These are phyloP conservation scores for Phyllosticta capitalensis DNA, from an alignment of 2,329 filamentous ascomycete species.

Conservation along the genomic window DNA sequence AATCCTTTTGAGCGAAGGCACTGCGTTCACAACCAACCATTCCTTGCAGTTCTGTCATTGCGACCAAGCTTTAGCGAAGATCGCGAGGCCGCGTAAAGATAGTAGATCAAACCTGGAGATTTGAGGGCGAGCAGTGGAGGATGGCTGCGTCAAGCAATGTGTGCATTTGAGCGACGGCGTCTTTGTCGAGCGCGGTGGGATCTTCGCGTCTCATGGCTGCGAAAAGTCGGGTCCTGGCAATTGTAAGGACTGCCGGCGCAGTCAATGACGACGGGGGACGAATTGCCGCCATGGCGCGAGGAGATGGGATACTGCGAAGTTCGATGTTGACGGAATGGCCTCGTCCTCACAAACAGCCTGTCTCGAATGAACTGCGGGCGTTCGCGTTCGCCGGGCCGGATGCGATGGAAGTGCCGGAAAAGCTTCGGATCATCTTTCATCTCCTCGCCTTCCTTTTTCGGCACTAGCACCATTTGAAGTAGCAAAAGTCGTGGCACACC, in stretches of 20 bases:
- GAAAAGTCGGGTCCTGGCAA: slow-evolving; percentile 8
- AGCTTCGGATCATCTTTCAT: too few relatives aligned
- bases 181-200: background rate
- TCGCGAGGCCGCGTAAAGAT: background rate
- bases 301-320: background rate
- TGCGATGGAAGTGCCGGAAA: background rate
- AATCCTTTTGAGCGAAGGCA: slow-evolving; percentile 56
- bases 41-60: slow-evolving; percentile 67
- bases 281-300: slow-evolving; percentile 1
- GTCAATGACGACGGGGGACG: background rate
- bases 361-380: too few relatives aligned
- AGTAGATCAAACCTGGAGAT: slow-evolving; percentile 12
- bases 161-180: slow-evolving; percentile 8
- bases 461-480: background rate
- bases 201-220: slow-evolving; percentile 5
- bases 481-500: too few relatives aligned
- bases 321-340: background rate
- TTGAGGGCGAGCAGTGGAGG: slow-evolving; percentile 7
- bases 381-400: background rate
- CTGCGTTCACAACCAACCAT: slow-evolving; percentile 69
- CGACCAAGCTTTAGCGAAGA: slow-evolving; percentile 2
- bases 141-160: slow-evolving; percentile 7
- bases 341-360: background rate
- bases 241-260: background rate
- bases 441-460: background rate